Evolutionary conservation across 345 rosid species (phyloP).

Genomic region (Brassica napus): DNA sequence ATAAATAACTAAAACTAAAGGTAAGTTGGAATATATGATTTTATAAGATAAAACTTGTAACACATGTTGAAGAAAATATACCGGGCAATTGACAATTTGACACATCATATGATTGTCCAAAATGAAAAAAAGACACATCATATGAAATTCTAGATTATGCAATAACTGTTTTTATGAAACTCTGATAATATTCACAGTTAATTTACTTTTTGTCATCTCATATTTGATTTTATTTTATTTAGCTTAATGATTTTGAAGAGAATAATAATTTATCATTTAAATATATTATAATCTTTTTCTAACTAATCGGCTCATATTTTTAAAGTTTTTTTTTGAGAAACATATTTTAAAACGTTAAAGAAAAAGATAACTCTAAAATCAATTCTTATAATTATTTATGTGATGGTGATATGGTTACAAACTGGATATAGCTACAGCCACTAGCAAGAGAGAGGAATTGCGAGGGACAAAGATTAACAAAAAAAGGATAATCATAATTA

Average conservation of each 20-base stretch:
- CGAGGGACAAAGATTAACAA: conserved; percentile 15
- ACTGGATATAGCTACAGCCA: conserved; percentile 10
- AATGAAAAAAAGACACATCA: background rate
- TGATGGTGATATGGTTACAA: background rate
- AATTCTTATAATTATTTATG: background rate
- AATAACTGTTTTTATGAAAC: background rate
- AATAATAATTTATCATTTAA: background rate
- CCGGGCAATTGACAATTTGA: background rate
- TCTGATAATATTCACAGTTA: background rate
- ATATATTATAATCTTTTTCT: background rate
- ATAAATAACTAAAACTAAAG: background rate
- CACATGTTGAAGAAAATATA: background rate
- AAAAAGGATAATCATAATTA: conserved; percentile 13
- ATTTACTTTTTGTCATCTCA: background rate
- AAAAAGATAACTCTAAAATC: background rate
- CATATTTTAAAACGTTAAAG: background rate
- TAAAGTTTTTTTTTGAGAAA: background rate
- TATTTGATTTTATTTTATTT: background rate
- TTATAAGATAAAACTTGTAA: background rate
- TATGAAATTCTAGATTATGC: background rate
- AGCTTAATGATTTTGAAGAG: background rate
- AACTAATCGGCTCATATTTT: background rate
- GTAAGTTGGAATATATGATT: background rate
- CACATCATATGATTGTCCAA: background rate
- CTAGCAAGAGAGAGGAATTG: conserved; percentile 18